These are phyloP conservation scores for Sanghuangporus weigelae DNA, from an alignment of 1,284 basidiomycete species.

Conservation along the genomic window DNA sequence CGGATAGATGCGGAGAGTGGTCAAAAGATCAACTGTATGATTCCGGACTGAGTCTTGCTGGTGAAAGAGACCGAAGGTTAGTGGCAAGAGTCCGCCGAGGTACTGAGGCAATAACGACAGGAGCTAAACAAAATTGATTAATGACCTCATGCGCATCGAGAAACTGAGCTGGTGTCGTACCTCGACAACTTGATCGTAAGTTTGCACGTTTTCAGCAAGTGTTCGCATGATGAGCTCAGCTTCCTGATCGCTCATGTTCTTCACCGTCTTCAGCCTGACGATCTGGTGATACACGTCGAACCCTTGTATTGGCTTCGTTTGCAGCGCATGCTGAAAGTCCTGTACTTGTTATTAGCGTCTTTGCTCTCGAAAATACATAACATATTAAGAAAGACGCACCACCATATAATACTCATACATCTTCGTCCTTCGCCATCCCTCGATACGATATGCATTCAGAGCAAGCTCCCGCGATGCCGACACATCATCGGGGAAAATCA, in stretches of 20 bases:
- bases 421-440: constrained; percentile 72
- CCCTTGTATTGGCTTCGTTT: constrained; percentile 46
- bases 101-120: constrained; percentile 75
- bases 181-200: constrained; percentile 88
- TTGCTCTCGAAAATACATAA: not conserved
- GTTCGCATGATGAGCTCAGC: constrained; percentile 71
- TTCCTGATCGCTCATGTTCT: constrained; percentile 58
- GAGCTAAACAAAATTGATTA: constrained; percentile 46
- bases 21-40: constrained; percentile 77
- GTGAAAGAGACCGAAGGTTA: constrained; percentile 90
- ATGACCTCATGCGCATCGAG: not conserved
- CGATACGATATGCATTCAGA: constrained; percentile 68
- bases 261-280: constrained; percentile 56
- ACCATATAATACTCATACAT: constrained; percentile 57
- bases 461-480: constrained; percentile 55
- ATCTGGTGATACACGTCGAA: constrained; percentile 77
- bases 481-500: constrained; percentile 62
- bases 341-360: constrained; percentile 25
- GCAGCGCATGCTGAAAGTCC: constrained; percentile 48
- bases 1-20: constrained; percentile 68
- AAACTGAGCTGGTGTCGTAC: constrained; percentile 34
- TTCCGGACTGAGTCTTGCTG: constrained; percentile 72
- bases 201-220: constrained; percentile 61
- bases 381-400: constrained; percentile 35
- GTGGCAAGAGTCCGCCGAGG: constrained; percentile 76